Evolutionary conservation across 2,329 filamentous ascomycete species (phyloP).

Genomic region (Chrysoporthe austroafricana): DNA sequence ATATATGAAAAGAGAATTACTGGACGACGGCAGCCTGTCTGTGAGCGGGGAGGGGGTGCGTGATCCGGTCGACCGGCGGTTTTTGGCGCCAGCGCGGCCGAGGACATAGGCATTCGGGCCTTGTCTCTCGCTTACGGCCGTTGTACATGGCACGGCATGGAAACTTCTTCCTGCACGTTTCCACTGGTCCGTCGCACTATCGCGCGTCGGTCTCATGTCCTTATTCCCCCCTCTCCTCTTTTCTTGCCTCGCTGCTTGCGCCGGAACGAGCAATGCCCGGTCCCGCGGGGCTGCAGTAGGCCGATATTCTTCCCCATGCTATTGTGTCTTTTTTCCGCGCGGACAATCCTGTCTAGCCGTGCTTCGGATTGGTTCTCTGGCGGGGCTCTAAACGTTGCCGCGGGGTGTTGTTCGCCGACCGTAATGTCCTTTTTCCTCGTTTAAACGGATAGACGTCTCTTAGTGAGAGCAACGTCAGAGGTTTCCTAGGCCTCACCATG

Average conservation of each 20-base stretch:
- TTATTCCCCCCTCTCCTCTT: neutral
- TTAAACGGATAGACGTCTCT: neutral
- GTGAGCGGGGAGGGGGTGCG: too few species aligned
- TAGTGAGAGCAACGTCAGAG: too few species aligned
- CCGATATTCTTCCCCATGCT: neutral
- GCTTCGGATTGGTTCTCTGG: neutral
- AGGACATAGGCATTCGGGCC: neutral
- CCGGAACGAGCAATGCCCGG: neutral
- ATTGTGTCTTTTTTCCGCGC: neutral
- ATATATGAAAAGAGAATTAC: neutral
- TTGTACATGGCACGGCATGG: slow-evolving; percentile 16
- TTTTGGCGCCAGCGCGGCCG: too few species aligned
- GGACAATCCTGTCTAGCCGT: neutral
- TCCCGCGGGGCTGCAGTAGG: neutral
- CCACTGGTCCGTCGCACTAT: slow-evolving; percentile 19
- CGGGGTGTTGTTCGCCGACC: neutral
- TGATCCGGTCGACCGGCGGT: too few species aligned
- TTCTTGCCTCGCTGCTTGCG: slow-evolving; percentile 1
- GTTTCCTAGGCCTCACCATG: neutral
- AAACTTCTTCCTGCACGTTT: slow-evolving; percentile 15
- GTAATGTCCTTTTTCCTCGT: neutral
- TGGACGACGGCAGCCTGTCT: neutral
- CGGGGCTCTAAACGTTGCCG: neutral
- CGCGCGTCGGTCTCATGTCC: slow-evolving; percentile 14
- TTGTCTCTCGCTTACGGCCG: slow-evolving; percentile 26